A percentile compares a stretch with the other conserved stretches of the same genome.
Conservation (phyloP, 2,329 filamentous ascomycete genomes). For the Sporothrix humicola region DNA sequence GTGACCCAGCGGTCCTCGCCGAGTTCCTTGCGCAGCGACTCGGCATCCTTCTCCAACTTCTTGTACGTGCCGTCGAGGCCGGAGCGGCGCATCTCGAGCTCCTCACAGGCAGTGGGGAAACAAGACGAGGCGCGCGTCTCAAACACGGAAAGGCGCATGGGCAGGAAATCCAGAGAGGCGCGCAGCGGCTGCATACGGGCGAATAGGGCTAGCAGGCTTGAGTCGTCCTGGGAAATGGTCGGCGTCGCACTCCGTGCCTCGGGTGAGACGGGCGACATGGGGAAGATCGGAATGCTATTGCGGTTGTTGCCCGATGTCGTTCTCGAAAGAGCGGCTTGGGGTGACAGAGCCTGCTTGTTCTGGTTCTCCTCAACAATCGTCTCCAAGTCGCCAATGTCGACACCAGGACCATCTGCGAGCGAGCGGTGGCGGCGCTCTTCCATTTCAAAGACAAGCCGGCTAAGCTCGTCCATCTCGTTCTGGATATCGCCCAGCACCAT, state of each 20-base stretch:
- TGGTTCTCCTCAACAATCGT: conserved; percentile 88
- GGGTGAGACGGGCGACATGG: conserved; percentile 64
- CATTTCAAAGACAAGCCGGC: conserved; percentile 90
- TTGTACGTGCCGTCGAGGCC: conserved; percentile 84
- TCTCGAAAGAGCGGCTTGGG: conserved; percentile 51
- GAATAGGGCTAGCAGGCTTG: conserved; percentile 85
- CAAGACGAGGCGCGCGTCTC: conserved; percentile 74
- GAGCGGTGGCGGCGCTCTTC: conserved; percentile 90
- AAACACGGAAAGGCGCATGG: conserved; percentile 91
- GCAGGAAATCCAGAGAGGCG: conserved; percentile 91
- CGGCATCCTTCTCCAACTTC: conserved; percentile 87
- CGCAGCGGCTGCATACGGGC: conserved; percentile 93
- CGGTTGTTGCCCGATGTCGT: conserved; percentile 61
- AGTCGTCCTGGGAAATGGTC: conserved; percentile 75
- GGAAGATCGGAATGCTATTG: conserved; percentile 70
- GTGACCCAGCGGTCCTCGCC: conserved; percentile 96
- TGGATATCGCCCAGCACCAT: conserved; percentile 92
- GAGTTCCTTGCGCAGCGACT: conserved; percentile 84
- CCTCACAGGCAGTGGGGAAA: conserved; percentile 90
- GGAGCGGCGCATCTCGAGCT: conserved; percentile 76
- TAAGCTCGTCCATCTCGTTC: conserved; percentile 68
- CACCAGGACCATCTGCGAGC: conserved; percentile 63
- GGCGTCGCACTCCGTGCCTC: conserved; percentile 53
- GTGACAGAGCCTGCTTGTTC: conserved; percentile 25
- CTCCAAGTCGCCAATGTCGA: conserved; percentile 86